Percentiles rank a stretch among this genome's conserved stretches.
phyloP scores from a whole-genome alignment of 2,329 filamentous ascomycete species.

The Fusarium udum region DNA sequence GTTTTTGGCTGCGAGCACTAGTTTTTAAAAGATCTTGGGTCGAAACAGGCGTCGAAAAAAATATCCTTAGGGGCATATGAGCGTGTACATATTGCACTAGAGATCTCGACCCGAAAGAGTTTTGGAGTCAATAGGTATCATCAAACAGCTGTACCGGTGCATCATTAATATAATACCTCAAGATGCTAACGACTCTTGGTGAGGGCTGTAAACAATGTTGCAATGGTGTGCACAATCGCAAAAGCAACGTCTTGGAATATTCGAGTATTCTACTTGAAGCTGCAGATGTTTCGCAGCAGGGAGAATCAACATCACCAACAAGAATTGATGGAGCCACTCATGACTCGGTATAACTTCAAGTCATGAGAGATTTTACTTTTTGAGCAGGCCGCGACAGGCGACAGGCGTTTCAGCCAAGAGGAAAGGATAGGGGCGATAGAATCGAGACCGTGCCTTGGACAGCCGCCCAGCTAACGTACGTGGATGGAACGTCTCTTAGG shows the following conservation, averaged over 20 bases:
- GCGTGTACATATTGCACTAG: neutral
- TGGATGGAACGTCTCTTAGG: neutral
- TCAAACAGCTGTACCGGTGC: neutral
- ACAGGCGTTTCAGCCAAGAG: conserved; percentile 24
- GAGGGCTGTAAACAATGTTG: neutral
- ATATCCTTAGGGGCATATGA: neutral
- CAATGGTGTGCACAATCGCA: neutral
- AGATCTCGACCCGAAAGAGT: neutral
- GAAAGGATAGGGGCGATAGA: neutral
- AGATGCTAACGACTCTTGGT: neutral
- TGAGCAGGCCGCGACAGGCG: conserved; percentile 9
- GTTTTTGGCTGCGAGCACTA: conserved; percentile 1
- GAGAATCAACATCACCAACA: neutral
- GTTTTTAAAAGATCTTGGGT: neutral
- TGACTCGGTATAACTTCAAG: neutral
- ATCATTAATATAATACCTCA: neutral
- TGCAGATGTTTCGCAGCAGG: conserved; percentile 15
- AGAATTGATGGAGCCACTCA: conserved; percentile 9
- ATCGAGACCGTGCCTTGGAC: conserved; percentile 12
- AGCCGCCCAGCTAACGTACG: conserved; percentile 6
- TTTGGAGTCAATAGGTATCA: conserved; percentile 1
- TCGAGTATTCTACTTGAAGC: conserved; percentile 13
- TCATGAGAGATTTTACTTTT: conserved; percentile 1
- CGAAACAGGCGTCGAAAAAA: neutral
- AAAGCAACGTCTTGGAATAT: neutral